A percentile compares a stretch with the other conserved stretches of the same genome.
Evolutionary conservation across 108 stramenopile species (phyloP).

Genomic region (Skeletonema tropicum): DNA sequence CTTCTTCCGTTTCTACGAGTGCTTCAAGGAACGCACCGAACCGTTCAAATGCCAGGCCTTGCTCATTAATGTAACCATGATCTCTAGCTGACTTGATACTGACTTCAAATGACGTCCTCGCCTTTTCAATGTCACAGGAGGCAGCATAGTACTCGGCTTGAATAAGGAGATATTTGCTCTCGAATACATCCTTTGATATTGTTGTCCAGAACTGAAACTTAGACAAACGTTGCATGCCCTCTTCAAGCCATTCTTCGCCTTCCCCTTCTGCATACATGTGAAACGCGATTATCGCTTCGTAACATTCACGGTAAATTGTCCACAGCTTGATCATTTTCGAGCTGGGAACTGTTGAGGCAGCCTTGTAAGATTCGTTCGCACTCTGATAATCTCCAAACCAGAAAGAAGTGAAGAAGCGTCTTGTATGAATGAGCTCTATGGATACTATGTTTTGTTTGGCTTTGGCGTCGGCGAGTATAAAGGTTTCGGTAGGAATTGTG

Average conservation of each 20-base stretch:
- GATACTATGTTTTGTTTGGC: neutral
- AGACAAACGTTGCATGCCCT: slow-evolving; percentile 5
- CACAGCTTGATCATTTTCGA: neutral
- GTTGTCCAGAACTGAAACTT: neutral
- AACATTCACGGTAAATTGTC: neutral
- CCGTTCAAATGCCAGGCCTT: slow-evolving; percentile 11
- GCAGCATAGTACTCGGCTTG: slow-evolving; percentile 3
- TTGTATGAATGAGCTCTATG: neutral
- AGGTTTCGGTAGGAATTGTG: neutral
- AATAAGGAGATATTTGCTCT: slow-evolving; percentile 12
- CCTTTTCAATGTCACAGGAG: neutral
- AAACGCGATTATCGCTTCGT: slow-evolving; percentile 10
- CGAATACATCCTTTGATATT: neutral
- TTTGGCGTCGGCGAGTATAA: slow-evolving; percentile 4
- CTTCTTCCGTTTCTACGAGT: neutral
- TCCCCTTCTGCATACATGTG: slow-evolving; percentile 7
- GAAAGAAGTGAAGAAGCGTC: neutral
- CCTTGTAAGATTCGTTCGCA: neutral
- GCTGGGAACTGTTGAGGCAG: neutral
- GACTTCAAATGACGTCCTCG: neutral
- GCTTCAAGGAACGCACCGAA: neutral
- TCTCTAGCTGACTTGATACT: neutral
- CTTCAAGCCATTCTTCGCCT: slow-evolving; percentile 13
- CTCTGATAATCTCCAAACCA: slow-evolving; percentile 1
- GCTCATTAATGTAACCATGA: slow-evolving; percentile 2